Percentiles rank a stretch among this genome's conserved stretches.
These are phyloP conservation scores for Diaporthe helianthi DNA, from an alignment of 2,329 filamentous ascomycete species.

Conservation along the genomic window DNA sequence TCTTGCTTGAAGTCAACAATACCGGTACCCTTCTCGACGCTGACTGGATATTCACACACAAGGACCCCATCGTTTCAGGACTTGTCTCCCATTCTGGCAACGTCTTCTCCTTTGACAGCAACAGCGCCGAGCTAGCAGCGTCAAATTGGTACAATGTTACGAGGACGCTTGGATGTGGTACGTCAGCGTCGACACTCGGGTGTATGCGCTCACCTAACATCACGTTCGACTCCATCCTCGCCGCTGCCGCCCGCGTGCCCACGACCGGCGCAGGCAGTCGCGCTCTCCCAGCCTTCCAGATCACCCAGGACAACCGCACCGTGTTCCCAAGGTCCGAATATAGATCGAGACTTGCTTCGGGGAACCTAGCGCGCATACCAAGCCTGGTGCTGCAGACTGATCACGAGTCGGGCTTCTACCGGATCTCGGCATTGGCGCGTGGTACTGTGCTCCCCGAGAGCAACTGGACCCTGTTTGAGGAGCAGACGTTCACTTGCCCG, in stretches of 20 bases:
- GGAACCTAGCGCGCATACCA: background rate
- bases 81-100: slow-evolving; percentile 13
- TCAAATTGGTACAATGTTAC: slow-evolving; percentile 22
- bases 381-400: background rate
- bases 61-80: slow-evolving; percentile 15
- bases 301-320: slow-evolving; percentile 9
- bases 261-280: background rate
- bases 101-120: slow-evolving; percentile 2
- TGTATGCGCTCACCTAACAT: slow-evolving; percentile 20
- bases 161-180: slow-evolving; percentile 21
- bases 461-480: background rate
- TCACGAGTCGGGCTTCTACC: slow-evolving; percentile 19
- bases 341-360: background rate
- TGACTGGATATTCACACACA: background rate
- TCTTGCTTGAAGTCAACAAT: no score
- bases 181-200: background rate
- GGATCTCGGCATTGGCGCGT: background rate
- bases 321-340: slow-evolving; percentile 1
- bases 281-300: slow-evolving; percentile 7
- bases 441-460: slow-evolving; percentile 1
- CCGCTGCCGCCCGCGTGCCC: slow-evolving; percentile 1
- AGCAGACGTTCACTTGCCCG: slow-evolving; percentile 15
- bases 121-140: slow-evolving; percentile 10
- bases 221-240: background rate
- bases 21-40: background rate